phyloP scores from a whole-genome alignment of 2,329 filamentous ascomycete species.

The Monilinia fructigena region DNA sequence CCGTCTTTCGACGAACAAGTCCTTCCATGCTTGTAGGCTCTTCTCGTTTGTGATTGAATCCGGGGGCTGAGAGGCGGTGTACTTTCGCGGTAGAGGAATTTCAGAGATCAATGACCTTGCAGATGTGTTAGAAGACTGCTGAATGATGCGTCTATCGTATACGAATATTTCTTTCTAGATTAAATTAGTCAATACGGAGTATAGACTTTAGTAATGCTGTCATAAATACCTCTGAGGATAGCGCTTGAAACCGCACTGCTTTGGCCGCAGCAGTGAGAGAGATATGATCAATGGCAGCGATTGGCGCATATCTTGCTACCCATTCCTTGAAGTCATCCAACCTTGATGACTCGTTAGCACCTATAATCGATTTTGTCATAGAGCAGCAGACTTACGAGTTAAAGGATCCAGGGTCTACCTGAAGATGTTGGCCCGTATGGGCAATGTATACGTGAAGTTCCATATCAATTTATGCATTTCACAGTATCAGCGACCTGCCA shows the following conservation, averaged over 20 bases:
- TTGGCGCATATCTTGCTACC: conserved; percentile 71
- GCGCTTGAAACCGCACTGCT: conserved; percentile 55
- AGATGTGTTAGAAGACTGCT: conserved; percentile 51
- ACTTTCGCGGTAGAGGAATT: conserved; percentile 53
- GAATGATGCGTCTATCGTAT: conserved; percentile 78
- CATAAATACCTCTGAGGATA: conserved; percentile 70
- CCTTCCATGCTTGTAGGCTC: conserved; percentile 83
- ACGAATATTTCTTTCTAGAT: conserved; percentile 81
- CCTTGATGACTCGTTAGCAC: conserved; percentile 44
- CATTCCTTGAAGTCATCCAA: conserved; percentile 83
- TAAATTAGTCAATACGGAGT: conserved; percentile 28
- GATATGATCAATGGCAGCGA: conserved; percentile 78
- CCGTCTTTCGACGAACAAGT: conserved; percentile 76
- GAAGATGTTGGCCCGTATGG: conserved; percentile 85
- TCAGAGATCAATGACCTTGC: conserved; percentile 49
- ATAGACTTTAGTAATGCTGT: not conserved
- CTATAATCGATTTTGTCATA: not conserved
- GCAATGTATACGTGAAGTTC: conserved; percentile 87
- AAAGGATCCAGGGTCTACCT: conserved; percentile 73
- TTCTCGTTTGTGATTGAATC: conserved; percentile 79
- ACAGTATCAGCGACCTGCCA: conserved; percentile 35
- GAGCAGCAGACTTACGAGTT: conserved; percentile 59
- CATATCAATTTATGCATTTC: conserved; percentile 56
- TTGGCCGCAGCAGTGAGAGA: conserved; percentile 76
- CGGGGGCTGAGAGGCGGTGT: conserved; percentile 65